Evolutionary conservation across 441 rosid genomes (phyloP), one percentile per base, ranked within the genome.

Genomic region (Arabidopsis hybrid): DNA sequence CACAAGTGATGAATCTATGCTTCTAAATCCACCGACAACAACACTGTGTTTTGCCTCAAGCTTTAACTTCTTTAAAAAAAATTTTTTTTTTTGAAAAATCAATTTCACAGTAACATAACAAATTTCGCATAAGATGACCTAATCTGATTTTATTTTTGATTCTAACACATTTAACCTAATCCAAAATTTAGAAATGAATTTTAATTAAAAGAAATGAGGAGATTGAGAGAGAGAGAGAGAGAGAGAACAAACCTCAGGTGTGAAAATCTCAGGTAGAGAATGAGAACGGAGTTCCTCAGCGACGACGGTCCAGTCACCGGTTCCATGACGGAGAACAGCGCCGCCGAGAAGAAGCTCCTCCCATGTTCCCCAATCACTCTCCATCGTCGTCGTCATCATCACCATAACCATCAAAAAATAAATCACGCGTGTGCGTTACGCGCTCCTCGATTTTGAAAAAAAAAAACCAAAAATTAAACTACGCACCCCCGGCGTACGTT

Each of bases 271-370:
- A 13, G 91, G 84, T 66, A 72, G 73, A 76, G 84, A 59, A 73
- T 97, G 91, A 81, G 89, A 73, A 12, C 84, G 89, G 83, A 94
- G 89, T 85, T 92, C 97, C 50, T 87, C 81, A 6, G 92, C 84
- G 4, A 94, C 91, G 60, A 80, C 61, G 79, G 84, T 83, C 99
- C 99, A 90, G 60, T 89, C 86, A 4, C 83, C 80, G 65, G 90
- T 83, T 4, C 99, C 97, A 42, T 92, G 86, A 10, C 97, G 99
- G 83, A 88, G 93, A 52, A 90, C 91, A 7, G 97, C 97, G 8
- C 94, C 97, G n/a, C 95, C 92, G 38, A 94, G 82, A 57, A 94
- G 80, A 72, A 94, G 84, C 85, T 90, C 99, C 73, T 89, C 97
- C 99, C 97, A 90, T 49, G 95, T 90, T 53, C 96, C 91, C 99